These are phyloP conservation scores for Saccharomycopsis fibuligera DNA, from an alignment of 805 yeast genomes.

Conservation along the genomic window DNA sequence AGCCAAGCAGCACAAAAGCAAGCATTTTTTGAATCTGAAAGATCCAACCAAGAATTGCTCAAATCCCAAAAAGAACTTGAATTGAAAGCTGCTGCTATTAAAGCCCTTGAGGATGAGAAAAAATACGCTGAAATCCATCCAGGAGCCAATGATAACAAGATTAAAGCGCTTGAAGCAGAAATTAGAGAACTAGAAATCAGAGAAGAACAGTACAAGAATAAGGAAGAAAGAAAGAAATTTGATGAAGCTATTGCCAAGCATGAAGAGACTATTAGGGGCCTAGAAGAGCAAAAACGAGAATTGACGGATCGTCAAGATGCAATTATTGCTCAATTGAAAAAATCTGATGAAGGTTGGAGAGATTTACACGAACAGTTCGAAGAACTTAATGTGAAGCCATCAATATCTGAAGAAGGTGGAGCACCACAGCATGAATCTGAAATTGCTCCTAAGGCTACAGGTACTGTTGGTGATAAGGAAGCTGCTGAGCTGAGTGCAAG, in stretches of 20 bases:
- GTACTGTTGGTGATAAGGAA: not conserved
- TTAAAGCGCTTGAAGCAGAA: constrained; percentile 16
- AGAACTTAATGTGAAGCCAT: constrained; percentile 8
- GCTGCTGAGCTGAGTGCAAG: not conserved
- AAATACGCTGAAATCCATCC: constrained; percentile 12
- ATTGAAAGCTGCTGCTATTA: constrained; percentile 15
- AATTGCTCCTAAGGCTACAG: not conserved
- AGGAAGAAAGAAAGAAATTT: constrained; percentile 10
- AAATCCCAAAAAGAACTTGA: constrained; percentile 15
- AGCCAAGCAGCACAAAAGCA: constrained; percentile 9
- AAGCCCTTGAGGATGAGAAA: constrained; percentile 17
- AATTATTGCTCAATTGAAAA: constrained; percentile 13
- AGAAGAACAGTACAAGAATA: constrained; percentile 5
- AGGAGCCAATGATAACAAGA: constrained; percentile 15
- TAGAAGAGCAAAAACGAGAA: constrained; percentile 16
- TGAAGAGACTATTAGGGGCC: constrained; percentile 10
- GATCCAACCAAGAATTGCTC: constrained; percentile 6
- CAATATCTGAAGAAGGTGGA: constrained; percentile 3
- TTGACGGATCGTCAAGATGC: constrained; percentile 12
- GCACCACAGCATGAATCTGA: not conserved
- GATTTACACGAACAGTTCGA: constrained; percentile 10
- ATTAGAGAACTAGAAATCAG: constrained; percentile 12
- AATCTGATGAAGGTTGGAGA: constrained; percentile 13
- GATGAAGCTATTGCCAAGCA: constrained; percentile 15
- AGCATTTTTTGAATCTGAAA: constrained; percentile 11